Base-by-base conservation (phyloP, 2,329 filamentous ascomycete species). In the Penicillium sp. region DNA sequence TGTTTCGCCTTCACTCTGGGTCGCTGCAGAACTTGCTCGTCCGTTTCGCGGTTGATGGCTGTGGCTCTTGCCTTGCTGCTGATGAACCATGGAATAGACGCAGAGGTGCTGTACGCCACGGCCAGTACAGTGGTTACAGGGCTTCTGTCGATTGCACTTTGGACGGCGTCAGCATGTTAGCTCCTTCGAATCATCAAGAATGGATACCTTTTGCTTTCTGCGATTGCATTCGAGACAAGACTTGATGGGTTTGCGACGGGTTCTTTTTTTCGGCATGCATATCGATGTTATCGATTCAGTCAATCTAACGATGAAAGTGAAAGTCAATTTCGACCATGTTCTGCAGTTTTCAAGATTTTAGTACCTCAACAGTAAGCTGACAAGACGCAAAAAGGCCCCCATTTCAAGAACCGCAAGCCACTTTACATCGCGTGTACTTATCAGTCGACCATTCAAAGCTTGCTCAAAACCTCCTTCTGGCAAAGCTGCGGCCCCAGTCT, bases 201-300 rank as follows among this genome's bases (percentile, higher is more conserved):
- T 45, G 45, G 31, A 13, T 47, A 50, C 57, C 52, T 57, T 57
- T 34, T 59, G 54, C 36, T 59, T 59, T 42, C 57, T 48, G 34
- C 57, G 57, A 51, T 59, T 59, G 23, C 57, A 59, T 36, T 57
- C 54, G 42, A 59, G 41, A 23, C 57, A 60, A 8, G 57, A 51
- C 48, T 60, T 60, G 23, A 60, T 58, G 2, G 57, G 54, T 38
- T 60, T 60, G 31, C 52, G 55, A 12, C 57, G 54, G 8, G 51
- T 49, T 38, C 41, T 49, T 38, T 52, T 52, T 60, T 21, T 52
- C 54, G 4, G 47, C 16, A 33, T 53, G 57, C 57, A 60, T 60
- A 7, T 18, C 39, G 15, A 13, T n/a, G 18, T 9, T 7, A 12
- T 21, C 9, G 8, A 16, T n/a, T 18, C 8, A 21, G 3, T 21